Conservation (phyloP, 305 asterid species). For the Nicotiana rustica region DNA sequence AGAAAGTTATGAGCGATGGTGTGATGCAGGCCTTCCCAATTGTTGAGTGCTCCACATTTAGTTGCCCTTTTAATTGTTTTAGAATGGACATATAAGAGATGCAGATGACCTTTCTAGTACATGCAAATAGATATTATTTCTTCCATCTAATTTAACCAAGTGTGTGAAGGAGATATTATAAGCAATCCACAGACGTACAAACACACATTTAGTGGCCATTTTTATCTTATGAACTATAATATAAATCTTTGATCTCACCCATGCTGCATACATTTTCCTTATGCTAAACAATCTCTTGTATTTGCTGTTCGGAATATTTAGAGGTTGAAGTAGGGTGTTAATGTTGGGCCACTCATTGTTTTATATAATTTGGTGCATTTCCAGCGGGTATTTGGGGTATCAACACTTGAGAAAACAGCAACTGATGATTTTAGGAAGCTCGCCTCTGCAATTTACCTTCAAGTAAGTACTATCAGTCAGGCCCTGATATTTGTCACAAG, state of each 20-base stretch:
- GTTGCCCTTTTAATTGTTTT: neutral
- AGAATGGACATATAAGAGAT: neutral
- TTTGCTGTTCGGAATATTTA: neutral
- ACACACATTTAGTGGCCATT: conserved; percentile 6
- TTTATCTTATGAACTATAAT: neutral
- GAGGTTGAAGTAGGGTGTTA: conserved; percentile 18
- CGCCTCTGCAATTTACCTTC: conserved; percentile 96
- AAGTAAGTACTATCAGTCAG: conserved; percentile 98
- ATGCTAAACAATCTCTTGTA: conserved; percentile 10
- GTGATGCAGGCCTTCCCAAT: neutral
- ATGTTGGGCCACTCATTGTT: neutral
- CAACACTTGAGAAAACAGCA: conserved; percentile 94
- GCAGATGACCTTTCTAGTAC: neutral
- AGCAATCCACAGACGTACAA: neutral
- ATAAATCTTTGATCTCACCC: neutral
- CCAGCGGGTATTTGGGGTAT: conserved; percentile 81
- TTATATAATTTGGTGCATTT: conserved; percentile 29
- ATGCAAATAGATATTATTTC: neutral
- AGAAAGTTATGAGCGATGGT: neutral
- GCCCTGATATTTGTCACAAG: conserved; percentile 96
- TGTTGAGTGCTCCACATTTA: neutral
- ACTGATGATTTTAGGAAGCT: conserved; percentile 95
- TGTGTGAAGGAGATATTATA: neutral
- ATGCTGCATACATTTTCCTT: neutral
- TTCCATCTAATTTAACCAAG: neutral